Evolutionary conservation across 2,329 filamentous ascomycete species (phyloP), one percentile per base, ranked within the genome.

Genomic region (Xylariaceae sp.): DNA sequence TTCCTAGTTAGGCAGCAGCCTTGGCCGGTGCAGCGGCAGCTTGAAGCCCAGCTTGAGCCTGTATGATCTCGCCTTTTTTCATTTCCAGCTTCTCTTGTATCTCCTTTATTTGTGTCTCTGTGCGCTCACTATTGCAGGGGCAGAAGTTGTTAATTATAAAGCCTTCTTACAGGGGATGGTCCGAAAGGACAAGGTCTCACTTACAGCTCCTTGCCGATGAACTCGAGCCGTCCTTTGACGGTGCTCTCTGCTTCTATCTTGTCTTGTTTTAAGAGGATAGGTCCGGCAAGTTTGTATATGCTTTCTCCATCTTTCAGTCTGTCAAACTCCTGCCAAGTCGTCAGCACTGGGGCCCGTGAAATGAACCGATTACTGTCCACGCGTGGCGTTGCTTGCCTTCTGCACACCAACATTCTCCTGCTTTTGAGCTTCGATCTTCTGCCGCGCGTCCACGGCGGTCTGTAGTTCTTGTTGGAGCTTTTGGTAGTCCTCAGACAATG

Each of bases 241-340:
- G 88, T 89, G 71, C 86, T 84, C 50, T 88, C 81, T 0, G 92
- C 92, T 61, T 98, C 92, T 2, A 78, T 69, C 63, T 86, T 89
- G 41, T 97, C 92, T 64, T 98, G 92, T 72, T 97, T 96, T 56
- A 98, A 65, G 26, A 98, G 69, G 5, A 97, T 86, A 0, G 92
- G 92, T 0, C 92, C 92, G 32, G 95, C 81, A 29, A 96, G 78
- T 67, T 97, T 98, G 77, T 94, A 98, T 63, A 98, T 94, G 48
- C 81, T 87, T 56, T 94, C 85, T 52, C 83, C 84, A 26, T 89
- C 83, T 53, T 81, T 77, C 43, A 97, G 72, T 38, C 75, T 73
- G 28, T 78, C 73, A 62, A 97, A 97, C 64, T 97, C 90, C 82
- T 92, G 48, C 12, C 12, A 18, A 29, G 14, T 16, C 12, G 18